Conservation (phyloP, 768 basidiomycete genomes). For the Suillus decipiens region DNA sequence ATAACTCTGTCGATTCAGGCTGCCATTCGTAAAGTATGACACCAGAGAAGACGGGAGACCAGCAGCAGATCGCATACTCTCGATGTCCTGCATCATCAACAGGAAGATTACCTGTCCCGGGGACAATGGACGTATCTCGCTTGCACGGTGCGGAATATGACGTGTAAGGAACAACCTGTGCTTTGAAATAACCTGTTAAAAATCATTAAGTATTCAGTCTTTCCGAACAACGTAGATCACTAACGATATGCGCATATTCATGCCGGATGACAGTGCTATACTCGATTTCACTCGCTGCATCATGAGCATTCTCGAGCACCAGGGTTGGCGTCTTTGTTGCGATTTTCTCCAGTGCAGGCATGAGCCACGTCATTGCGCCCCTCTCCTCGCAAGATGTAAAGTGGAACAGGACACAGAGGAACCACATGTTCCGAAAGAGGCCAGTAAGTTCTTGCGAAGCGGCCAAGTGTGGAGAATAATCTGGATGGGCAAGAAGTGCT, state of each 20-base stretch:
- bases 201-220: conserved; percentile 10
- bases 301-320: conserved; percentile 79
- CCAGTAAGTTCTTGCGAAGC: conserved; percentile 62
- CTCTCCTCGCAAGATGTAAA: conserved; percentile 62
- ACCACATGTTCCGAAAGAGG: conserved; percentile 93
- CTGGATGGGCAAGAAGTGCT: conserved; percentile 71
- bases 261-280: conserved; percentile 90
- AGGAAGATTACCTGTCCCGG: conserved; percentile 86
- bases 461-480: conserved; percentile 61
- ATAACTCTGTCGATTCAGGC: conserved; percentile 69
- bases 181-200: conserved; percentile 63
- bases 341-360: conserved; percentile 74
- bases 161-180: conserved; percentile 66
- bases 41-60: conserved; percentile 82
- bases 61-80: conserved; percentile 78
- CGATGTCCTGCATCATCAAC: conserved; percentile 83
- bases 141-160: conserved; percentile 62
- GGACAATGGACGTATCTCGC: conserved; percentile 73
- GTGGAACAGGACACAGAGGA: conserved; percentile 83
- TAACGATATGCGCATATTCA: conserved; percentile 77
- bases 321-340: conserved; percentile 85
- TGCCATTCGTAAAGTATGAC: conserved; percentile 85
- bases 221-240: conserved; percentile 21
- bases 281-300: conserved; percentile 86
- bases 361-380: conserved; percentile 76